These are phyloP conservation scores for Globisporangium carolinianum DNA, from an alignment of 352 stramenopile genomes.

Conservation along the genomic window DNA sequence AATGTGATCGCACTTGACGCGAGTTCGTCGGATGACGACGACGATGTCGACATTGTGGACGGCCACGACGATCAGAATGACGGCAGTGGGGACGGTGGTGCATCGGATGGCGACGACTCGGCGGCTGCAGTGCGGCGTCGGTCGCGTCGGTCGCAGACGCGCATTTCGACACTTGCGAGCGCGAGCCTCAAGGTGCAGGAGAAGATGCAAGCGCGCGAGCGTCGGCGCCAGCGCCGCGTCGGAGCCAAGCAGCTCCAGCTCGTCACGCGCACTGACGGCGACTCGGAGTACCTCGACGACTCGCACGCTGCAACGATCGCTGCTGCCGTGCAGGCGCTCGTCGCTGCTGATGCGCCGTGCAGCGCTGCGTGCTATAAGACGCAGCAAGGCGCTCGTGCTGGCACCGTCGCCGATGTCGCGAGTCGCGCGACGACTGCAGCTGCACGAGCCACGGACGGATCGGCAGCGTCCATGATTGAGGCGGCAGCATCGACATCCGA, in stretches of 20 bases:
- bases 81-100: slow-evolving; percentile 10
- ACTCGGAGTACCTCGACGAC: slow-evolving; percentile 69
- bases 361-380: slow-evolving; percentile 34
- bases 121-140: slow-evolving; percentile 24
- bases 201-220: slow-evolving; percentile 44
- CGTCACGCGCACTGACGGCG: slow-evolving; percentile 35
- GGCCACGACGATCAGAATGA: background rate
- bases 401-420: background rate
- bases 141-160: slow-evolving; percentile 55
- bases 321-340: slow-evolving; percentile 13
- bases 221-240: slow-evolving; percentile 13
- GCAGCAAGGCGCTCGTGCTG: background rate
- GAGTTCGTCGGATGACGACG: slow-evolving; percentile 15
- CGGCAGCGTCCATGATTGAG: background rate
- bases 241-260: slow-evolving; percentile 25
- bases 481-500: background rate
- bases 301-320: slow-evolving; percentile 40
- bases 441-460: background rate
- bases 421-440: background rate
- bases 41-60: background rate
- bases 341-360: slow-evolving; percentile 19
- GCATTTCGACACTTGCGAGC: slow-evolving; percentile 50
- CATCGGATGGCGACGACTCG: slow-evolving; percentile 21
- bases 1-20: slow-evolving; percentile 19
- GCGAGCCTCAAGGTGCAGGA: slow-evolving; percentile 56